A percentile compares a stretch with the other conserved stretches of the same genome.
phyloP scores from a whole-genome alignment of 768 basidiomycete genomes.

The Galerina sulciceps region DNA sequence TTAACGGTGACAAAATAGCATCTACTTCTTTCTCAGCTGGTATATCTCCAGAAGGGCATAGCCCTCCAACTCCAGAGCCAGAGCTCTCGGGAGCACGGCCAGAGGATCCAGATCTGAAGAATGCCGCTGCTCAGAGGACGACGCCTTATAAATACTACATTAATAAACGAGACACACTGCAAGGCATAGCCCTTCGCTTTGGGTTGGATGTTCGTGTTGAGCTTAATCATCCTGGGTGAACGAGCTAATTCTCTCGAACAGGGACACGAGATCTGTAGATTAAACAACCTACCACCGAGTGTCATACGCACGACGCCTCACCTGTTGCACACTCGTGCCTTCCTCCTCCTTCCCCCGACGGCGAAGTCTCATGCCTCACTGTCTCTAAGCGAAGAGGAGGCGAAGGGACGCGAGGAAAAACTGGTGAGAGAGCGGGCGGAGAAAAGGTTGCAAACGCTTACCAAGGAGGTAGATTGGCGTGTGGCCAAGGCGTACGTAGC shows the following conservation, averaged over 20 bases:
- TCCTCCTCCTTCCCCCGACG: slow-evolving; percentile 56
- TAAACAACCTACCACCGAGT: slow-evolving; percentile 69
- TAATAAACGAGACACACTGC: slow-evolving; percentile 59
- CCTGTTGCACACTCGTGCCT: slow-evolving; percentile 69
- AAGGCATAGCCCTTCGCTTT: slow-evolving; percentile 65
- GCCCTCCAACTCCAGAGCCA: neutral
- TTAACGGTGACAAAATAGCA: no score
- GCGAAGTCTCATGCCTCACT: slow-evolving; percentile 28
- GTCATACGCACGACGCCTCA: slow-evolving; percentile 75
- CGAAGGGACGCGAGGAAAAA: slow-evolving; percentile 43
- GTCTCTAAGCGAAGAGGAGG: slow-evolving; percentile 23
- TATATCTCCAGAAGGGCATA: neutral
- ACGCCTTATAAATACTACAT: slow-evolving; percentile 53
- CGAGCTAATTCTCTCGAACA: slow-evolving; percentile 26
- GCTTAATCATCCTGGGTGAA: neutral
- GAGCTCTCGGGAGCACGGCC: neutral
- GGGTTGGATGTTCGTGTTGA: slow-evolving; percentile 60
- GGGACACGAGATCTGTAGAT: slow-evolving; percentile 63
- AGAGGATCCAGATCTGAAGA: no score
- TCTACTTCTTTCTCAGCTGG: no score
- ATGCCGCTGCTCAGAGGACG: neutral
- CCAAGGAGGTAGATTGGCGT: slow-evolving; percentile 71
- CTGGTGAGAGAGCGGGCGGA: slow-evolving; percentile 58
- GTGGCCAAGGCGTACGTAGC: slow-evolving; percentile 74
- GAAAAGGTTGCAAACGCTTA: slow-evolving; percentile 63